These are phyloP conservation scores for Diaporthe citriasiana DNA, from an alignment of 2,329 filamentous ascomycete genomes.

Conservation along the genomic window DNA sequence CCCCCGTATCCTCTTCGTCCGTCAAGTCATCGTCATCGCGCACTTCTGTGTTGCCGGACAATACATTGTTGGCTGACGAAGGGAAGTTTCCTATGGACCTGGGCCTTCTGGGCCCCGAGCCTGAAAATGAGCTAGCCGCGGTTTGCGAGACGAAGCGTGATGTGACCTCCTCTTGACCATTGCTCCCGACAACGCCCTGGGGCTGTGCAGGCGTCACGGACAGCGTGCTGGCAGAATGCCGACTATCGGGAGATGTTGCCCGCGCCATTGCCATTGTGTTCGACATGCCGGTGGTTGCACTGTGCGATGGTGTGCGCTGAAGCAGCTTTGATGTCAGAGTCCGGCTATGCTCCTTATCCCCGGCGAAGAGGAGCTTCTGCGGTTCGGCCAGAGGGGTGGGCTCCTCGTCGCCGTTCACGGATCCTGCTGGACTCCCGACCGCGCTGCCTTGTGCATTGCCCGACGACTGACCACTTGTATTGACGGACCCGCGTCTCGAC, in stretches of 20 bases:
- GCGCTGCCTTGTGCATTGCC: constrained; percentile 55
- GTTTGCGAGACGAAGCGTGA: constrained; percentile 71
- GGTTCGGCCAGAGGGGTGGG: constrained; percentile 43
- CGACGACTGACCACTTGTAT: constrained; percentile 64
- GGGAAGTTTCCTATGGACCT: constrained; percentile 58
- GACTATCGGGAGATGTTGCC: constrained; percentile 53
- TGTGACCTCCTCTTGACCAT: constrained; percentile 63
- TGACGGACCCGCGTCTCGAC: constrained; percentile 64
- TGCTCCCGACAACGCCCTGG: constrained; percentile 55
- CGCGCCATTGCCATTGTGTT: constrained; percentile 68
- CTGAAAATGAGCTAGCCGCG: constrained; percentile 64
- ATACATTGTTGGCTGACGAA: constrained; percentile 44
- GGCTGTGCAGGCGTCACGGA: constrained; percentile 51
- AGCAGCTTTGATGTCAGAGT: constrained; percentile 78
- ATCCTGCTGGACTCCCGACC: constrained; percentile 42
- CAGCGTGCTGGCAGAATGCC: constrained; percentile 47
- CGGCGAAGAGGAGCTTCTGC: constrained; percentile 50
- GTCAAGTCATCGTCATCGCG: constrained; percentile 46
- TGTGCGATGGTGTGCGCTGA: constrained; percentile 73
- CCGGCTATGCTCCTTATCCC: constrained; percentile 69
- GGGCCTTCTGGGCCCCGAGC: constrained; percentile 49
- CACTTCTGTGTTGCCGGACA: constrained; percentile 32
- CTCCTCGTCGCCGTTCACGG: constrained; percentile 39
- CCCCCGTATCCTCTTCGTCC: constrained; percentile 60
- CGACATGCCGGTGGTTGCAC: constrained; percentile 76